These are phyloP conservation scores for Apiotrichum sp. DNA, from an alignment of 1,284 basidiomycete genomes.

Conservation along the genomic window DNA sequence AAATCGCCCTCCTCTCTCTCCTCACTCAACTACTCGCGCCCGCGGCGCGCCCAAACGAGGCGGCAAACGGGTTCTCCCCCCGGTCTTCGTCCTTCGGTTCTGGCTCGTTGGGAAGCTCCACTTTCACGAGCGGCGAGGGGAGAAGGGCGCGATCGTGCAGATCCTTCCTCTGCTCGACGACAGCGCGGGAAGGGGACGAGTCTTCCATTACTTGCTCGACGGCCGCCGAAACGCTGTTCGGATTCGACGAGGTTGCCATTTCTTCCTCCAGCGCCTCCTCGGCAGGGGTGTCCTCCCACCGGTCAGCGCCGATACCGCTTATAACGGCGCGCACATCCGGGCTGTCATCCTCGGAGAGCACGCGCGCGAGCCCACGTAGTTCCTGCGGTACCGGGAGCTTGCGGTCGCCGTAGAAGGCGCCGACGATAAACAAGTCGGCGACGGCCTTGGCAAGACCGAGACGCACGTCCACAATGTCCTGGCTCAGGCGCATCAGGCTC, in stretches of 20 bases:
- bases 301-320: slow-evolving; percentile 23
- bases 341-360: slow-evolving; percentile 30
- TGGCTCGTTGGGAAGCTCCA: no score
- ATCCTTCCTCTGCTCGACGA: neutral
- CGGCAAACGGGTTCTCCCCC: slow-evolving; percentile 3
- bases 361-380: slow-evolving; percentile 25
- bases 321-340: slow-evolving; percentile 38
- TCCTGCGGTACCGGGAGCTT: slow-evolving; percentile 18
- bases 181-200: neutral
- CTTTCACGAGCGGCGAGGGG: neutral
- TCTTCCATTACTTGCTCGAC: neutral
- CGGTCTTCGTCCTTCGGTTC: no score
- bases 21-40: neutral
- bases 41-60: slow-evolving; percentile 1
- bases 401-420: slow-evolving; percentile 33
- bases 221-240: slow-evolving; percentile 73
- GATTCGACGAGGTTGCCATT: slow-evolving; percentile 63
- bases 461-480: slow-evolving; percentile 77
- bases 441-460: slow-evolving; percentile 63
- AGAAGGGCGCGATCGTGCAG: slow-evolving; percentile 4
- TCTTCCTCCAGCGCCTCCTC: slow-evolving; percentile 3
- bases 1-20: no score
- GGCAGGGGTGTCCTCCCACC: slow-evolving; percentile 7
- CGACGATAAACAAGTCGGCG: slow-evolving; percentile 36
- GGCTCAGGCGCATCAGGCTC: slow-evolving; percentile 56